These are phyloP conservation scores for Suhomyces chickasaworum DNA, from an alignment of 1,139 yeast genomes.

Conservation along the genomic window DNA sequence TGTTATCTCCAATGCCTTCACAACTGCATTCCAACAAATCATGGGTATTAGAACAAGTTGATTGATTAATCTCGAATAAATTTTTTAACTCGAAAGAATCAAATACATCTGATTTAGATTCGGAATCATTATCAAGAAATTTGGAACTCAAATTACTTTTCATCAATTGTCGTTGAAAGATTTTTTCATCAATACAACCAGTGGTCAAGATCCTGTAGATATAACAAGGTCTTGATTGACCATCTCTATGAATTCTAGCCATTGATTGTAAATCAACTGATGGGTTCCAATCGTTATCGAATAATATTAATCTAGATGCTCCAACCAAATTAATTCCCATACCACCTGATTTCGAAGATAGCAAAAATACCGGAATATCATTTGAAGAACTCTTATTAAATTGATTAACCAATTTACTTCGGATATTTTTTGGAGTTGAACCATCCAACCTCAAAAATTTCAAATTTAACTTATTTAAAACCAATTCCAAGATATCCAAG, in stretches of 20 bases:
- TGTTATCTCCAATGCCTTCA: constrained; percentile 44
- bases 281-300: constrained; percentile 96
- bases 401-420: constrained; percentile 66
- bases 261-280: constrained; percentile 91
- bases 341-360: constrained; percentile 95
- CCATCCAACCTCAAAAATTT: constrained; percentile 78
- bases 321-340: constrained; percentile 89
- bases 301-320: constrained; percentile 79
- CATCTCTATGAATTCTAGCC: constrained; percentile 95
- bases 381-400: constrained; percentile 58
- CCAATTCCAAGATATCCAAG: constrained; percentile 67
- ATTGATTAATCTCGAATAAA: constrained; percentile 60
- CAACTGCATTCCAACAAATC: constrained; percentile 79
- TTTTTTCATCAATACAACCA: constrained; percentile 94
- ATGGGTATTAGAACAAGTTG: constrained; percentile 74
- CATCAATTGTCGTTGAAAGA: constrained; percentile 89
- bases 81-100: constrained; percentile 69
- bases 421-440: constrained; percentile 62
- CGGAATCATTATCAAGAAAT: constrained; percentile 61
- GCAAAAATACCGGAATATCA: constrained; percentile 62
- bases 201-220: constrained; percentile 83
- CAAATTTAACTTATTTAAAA: constrained; percentile 54
- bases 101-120: constrained; percentile 47
- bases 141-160: constrained; percentile 79
- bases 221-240: constrained; percentile 76